A percentile compares a stretch with the other conserved stretches of the same genome.
These are phyloP conservation scores for Fusarium hainanense DNA, from an alignment of 2,329 filamentous ascomycete genomes.

Conservation along the genomic window DNA sequence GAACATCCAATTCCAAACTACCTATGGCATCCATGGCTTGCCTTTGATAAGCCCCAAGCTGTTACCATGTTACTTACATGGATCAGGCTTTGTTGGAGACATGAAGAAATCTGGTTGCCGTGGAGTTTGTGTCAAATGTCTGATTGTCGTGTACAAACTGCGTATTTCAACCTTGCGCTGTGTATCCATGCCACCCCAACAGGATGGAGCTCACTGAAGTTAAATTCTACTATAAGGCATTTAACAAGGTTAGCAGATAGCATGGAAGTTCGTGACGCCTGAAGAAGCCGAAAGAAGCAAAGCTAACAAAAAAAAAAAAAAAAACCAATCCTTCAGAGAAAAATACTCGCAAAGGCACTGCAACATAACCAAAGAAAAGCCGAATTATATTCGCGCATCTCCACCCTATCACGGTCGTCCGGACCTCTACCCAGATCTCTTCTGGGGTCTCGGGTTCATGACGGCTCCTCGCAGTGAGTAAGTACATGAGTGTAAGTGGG, in stretches of 20 bases:
- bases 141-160: constrained; percentile 10
- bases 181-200: neutral
- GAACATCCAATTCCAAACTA: neutral
- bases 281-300: neutral
- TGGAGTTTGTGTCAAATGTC: constrained; percentile 3
- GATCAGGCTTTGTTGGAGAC: constrained; percentile 15
- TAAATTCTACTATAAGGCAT: neutral
- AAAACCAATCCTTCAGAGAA: neutral
- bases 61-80: constrained; percentile 7
- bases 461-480: constrained; percentile 20
- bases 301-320: neutral
- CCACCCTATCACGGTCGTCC: constrained; percentile 46
- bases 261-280: neutral
- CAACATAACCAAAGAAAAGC: constrained; percentile 27
- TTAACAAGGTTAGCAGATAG: neutral
- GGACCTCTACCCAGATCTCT: constrained; percentile 13
- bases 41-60: neutral
- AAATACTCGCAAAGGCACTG: constrained; percentile 7
- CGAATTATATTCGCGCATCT: constrained; percentile 53
- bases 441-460: constrained; percentile 31
- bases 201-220: neutral
- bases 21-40: neutral
- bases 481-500: constrained; percentile 6
- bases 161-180: neutral
- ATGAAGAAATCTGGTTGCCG: constrained; percentile 5